These are phyloP conservation scores for Teratosphaeria destructans DNA, from an alignment of 2,329 filamentous ascomycete species.

Conservation along the genomic window DNA sequence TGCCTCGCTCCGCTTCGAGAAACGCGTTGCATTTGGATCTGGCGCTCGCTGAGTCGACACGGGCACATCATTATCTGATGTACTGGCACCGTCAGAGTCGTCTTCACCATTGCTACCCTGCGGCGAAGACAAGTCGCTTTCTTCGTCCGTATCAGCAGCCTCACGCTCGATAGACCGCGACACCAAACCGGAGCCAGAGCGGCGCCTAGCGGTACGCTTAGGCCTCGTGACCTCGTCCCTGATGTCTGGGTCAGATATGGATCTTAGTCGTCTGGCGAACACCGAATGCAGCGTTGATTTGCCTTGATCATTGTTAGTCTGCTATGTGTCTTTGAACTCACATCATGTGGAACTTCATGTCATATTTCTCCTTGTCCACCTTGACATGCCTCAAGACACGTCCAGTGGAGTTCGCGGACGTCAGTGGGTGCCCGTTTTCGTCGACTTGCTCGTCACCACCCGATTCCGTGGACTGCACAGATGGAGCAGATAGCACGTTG, in stretches of 20 bases:
- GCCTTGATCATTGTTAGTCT: no score
- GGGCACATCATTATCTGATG: not conserved
- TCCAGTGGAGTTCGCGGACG: not conserved
- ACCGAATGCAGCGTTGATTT: not conserved
- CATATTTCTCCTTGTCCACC: slow-evolving; percentile 5
- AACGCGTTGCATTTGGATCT: slow-evolving; percentile 12
- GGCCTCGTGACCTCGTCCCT: slow-evolving; percentile 13
- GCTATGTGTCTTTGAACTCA: not conserved
- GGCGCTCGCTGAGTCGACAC: slow-evolving; percentile 4
- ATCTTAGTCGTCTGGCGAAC: not conserved
- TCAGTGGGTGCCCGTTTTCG: not conserved
- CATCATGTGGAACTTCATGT: slow-evolving; percentile 18
- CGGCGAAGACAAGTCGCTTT: not conserved
- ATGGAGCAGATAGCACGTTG: not conserved
- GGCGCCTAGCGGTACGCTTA: not conserved
- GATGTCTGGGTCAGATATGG: not conserved
- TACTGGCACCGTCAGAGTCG: not conserved
- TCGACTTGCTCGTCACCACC: not conserved
- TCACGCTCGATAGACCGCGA: not conserved
- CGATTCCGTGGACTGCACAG: not conserved
- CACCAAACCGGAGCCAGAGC: not conserved
- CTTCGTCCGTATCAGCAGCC: not conserved
- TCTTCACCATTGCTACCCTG: not conserved
- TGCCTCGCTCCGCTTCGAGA: slow-evolving; percentile 11
- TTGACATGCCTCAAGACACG: slow-evolving; percentile 7